phyloP scores from a whole-genome alignment of 176 grass and related monocot genomes.

The Luzula sylvatica region DNA sequence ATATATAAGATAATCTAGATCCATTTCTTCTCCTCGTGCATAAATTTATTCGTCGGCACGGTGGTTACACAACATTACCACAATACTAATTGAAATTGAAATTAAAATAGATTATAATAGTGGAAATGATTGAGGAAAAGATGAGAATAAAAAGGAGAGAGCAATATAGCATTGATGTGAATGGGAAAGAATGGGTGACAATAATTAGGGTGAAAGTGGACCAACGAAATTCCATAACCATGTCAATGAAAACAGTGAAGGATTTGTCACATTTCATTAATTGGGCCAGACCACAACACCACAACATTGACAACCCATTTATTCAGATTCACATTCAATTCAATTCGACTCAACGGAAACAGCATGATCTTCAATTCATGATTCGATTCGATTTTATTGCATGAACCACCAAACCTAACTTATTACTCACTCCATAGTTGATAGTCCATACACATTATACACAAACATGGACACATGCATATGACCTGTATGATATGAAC shows the following conservation, averaged over 20 bases:
- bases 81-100: no score
- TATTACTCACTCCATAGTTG: background rate
- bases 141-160: no score
- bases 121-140: no score
- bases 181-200: no score
- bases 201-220: no score
- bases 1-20: slow-evolving; percentile 15
- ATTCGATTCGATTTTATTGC: slow-evolving; percentile 9
- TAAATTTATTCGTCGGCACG: slow-evolving; percentile 18
- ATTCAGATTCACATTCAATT: no score
- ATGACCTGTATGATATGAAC: background rate
- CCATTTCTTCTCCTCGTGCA: slow-evolving; percentile 5
- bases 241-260: background rate
- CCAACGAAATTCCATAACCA: background rate
- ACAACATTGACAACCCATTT: slow-evolving; percentile 3
- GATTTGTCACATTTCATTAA: no score
- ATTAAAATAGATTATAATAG: no score
- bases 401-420: slow-evolving; percentile 10
- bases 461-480: background rate
- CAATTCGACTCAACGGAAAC: slow-evolving; percentile 21
- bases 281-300: background rate
- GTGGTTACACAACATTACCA: no score
- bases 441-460: background rate
- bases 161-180: no score
- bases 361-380: slow-evolving; percentile 3